Conservation (phyloP, 345 rosid species). For the Moringa oleifera region DNA sequence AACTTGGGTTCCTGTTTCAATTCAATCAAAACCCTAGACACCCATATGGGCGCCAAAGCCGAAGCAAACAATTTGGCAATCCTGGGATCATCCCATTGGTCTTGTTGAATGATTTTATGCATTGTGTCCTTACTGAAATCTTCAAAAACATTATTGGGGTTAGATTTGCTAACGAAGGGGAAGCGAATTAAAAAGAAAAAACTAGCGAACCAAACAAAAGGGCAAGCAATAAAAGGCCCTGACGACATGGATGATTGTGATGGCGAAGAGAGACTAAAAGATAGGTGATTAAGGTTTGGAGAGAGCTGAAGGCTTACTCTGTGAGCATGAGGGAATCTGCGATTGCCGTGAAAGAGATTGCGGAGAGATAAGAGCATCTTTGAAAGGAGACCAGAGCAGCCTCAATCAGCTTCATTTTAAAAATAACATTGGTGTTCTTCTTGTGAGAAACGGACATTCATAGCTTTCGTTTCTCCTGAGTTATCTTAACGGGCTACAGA, state of each 20-base stretch:
- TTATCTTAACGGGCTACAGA: no score
- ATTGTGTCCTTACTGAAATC: constrained; percentile 31
- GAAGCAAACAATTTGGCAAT: constrained; percentile 25
- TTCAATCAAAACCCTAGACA: constrained; percentile 43
- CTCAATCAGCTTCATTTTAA: constrained; percentile 32
- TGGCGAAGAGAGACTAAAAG: constrained; percentile 14
- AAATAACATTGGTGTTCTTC: constrained; percentile 15
- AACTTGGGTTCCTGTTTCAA: constrained; percentile 43
- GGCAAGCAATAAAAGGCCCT: constrained; percentile 20
- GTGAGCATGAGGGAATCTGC: constrained; percentile 35
- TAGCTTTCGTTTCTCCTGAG: no score
- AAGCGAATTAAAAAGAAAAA: constrained; percentile 39
- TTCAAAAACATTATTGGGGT: constrained; percentile 12
- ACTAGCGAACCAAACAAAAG: constrained; percentile 43
- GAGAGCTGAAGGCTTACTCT: constrained; percentile 32
- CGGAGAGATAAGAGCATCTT: constrained; percentile 53
- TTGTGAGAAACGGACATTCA: no score
- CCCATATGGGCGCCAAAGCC: constrained; percentile 42
- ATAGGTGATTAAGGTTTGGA: constrained; percentile 17
- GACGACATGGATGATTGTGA: not conserved
- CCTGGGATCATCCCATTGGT: constrained; percentile 42
- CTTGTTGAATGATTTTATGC: constrained; percentile 31
- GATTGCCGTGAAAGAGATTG: constrained; percentile 32
- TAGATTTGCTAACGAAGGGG: constrained; percentile 33
- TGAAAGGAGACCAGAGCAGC: constrained; percentile 18